Percentiles rank a stretch among this genome's conserved stretches.
Evolutionary conservation across 352 stramenopile species (phyloP).

Genomic region (Globisporangium polare): DNA sequence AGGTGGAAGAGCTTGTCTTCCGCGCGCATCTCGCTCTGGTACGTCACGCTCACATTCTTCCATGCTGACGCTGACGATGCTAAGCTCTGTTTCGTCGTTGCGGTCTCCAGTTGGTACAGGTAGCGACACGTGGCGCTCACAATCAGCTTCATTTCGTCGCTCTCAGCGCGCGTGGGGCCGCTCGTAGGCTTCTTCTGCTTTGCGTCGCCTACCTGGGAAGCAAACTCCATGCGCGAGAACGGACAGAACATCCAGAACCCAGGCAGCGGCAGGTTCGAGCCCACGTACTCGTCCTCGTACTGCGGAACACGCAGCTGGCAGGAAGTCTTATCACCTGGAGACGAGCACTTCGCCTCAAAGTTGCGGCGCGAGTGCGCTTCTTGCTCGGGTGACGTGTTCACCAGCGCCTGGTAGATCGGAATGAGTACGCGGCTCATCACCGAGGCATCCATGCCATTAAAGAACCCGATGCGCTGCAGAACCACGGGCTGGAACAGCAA

Average conservation of each 20-base stretch:
- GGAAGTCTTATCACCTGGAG: slow-evolving; percentile 30
- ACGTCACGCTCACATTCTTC: neutral
- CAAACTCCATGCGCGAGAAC: slow-evolving; percentile 64
- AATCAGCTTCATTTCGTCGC: slow-evolving; percentile 69
- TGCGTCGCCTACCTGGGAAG: neutral
- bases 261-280: slow-evolving; percentile 56
- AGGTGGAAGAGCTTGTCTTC: slow-evolving; percentile 79
- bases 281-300: slow-evolving; percentile 44
- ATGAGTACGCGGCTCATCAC: slow-evolving; percentile 49
- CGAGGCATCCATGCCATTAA: slow-evolving; percentile 36
- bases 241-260: slow-evolving; percentile 69
- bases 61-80: neutral
- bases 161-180: slow-evolving; percentile 41
- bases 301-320: slow-evolving; percentile 58
- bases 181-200: neutral
- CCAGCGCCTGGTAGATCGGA: slow-evolving; percentile 64
- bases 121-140: slow-evolving; percentile 65
- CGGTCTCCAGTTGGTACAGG: slow-evolving; percentile 49
- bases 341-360: slow-evolving; percentile 21
- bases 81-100: slow-evolving; percentile 2
- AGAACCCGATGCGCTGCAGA: slow-evolving; percentile 39
- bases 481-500: slow-evolving; percentile 46
- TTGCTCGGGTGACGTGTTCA: slow-evolving; percentile 52
- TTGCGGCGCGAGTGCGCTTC: slow-evolving; percentile 44
- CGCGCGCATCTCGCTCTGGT: slow-evolving; percentile 18